Base-by-base conservation (phyloP, 495 filamentous ascomycete species). In the Glonium stellatum region DNA sequence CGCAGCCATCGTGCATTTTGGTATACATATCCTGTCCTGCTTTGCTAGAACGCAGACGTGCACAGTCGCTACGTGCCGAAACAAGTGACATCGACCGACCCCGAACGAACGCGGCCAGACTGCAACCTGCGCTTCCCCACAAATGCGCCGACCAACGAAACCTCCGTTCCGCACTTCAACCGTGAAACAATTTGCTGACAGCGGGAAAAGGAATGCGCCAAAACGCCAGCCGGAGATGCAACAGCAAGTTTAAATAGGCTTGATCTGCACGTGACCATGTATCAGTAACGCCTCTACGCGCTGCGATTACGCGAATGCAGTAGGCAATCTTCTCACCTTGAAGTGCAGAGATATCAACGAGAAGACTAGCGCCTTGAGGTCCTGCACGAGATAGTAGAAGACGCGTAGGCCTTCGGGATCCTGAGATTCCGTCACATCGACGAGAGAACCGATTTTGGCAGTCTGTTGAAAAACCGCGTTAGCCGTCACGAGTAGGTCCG, bases 361-460 rank as follows among this genome's bases (percentile, higher is more conserved):
- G 75, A 99, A 99, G 1, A 97, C 88, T 27, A 99, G 82, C 13
- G 93, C 93, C 76, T 97, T 97, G 50, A 99, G 78, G 68, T 99
- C 95, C 71, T 97, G 95, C 4, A 97, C 92, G 0, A 99, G 87
- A 69, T 99, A 99, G 78, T 99, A 97, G 73, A 99, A 99, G n/a
- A 99, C 95, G 12, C 95, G 83, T 13, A 99, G 82, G 35, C 95
- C 95, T 73, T 99, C 95, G 10, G 95, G 95, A 70, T 99, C 95
- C 21, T 86, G 86, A 4, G 92, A 97, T 63, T 97, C 95, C 44
- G 89, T 92, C 49, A 99, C 92, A 70, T 99, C 95, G 67, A 93
- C 90, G 47, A 99, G 77, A 13, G 93, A 97, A 56, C 95, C 95
- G 65, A 99, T 97, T 75, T 99, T 99, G 22, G 95, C 95, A 15